phyloP scores from a whole-genome alignment of 768 basidiomycete genomes.

The Russula virescens region DNA sequence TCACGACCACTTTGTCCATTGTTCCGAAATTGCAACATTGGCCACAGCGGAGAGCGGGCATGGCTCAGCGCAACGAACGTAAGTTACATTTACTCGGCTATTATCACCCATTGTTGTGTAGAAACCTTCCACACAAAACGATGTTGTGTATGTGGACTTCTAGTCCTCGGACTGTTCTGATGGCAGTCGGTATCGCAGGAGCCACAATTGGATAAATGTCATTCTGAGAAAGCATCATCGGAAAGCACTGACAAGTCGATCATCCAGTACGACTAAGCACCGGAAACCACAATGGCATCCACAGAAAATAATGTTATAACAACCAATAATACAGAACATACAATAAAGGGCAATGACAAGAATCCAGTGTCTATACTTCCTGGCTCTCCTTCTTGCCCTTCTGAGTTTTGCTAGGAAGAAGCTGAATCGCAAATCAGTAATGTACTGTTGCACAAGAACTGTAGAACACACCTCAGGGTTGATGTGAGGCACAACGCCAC shows the following conservation, averaged over 20 bases:
- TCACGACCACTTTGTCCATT: no score
- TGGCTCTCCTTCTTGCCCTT: slow-evolving; percentile 50
- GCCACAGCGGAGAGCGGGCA: no score
- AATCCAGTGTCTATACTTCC: slow-evolving; percentile 28
- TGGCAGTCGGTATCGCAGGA: no score
- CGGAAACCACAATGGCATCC: not conserved
- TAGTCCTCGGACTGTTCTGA: no score
- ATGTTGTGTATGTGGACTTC: no score
- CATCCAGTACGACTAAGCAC: not conserved
- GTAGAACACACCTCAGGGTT: slow-evolving; percentile 43
- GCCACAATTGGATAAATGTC: no score
- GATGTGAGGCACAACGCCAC: slow-evolving; percentile 88
- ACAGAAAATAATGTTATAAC: slow-evolving; percentile 24
- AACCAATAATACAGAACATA: slow-evolving; percentile 22
- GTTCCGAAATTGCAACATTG: no score
- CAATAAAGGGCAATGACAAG: slow-evolving; percentile 18
- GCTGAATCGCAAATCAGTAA: slow-evolving; percentile 24
- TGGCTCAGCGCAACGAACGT: no score
- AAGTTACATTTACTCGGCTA: no score
- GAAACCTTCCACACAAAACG: no score
- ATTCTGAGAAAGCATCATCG: not conserved
- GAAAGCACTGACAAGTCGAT: not conserved
- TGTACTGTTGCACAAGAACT: not conserved
- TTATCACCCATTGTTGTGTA: no score
- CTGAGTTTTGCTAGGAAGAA: slow-evolving; percentile 43